Base-by-base conservation (phyloP, 306 rosid species). In the Dalbergia cultrata region DNA sequence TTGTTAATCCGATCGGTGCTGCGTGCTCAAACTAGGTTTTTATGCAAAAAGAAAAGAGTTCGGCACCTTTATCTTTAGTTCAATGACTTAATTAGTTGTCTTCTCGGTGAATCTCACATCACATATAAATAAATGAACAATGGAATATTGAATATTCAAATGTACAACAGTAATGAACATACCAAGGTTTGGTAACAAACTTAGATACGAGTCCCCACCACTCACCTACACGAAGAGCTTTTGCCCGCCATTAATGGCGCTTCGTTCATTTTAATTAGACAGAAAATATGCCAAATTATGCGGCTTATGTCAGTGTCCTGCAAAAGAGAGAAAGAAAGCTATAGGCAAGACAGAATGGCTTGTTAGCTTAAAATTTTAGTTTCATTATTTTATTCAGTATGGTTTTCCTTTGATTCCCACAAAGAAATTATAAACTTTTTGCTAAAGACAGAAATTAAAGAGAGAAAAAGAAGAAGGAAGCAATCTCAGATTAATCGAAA, bases 161-260 rank as follows among this genome's bases (percentile, higher is more conserved):
- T 41, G 14, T 69, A 22, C 41, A 68, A 4, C 8, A 9, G 47
- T 50, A 53, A 82, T 76, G 49, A 76, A 17, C 5, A 19, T 3
- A 70, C 10, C 70, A 43, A 62, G 75, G 79, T 73, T 78, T 73
- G 86, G 77, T 67, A 73, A 78, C 80, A 74, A 78, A 78, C 83
- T 58, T 67, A 22, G 80, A 83, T 78, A 16, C 80, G 77, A 73
- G 72, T 57, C 77, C 86, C 86, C 70, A 83, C 86, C 86, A 58
- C 80, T 72, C 81, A 78, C 72, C 83, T n/a, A 70, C 82, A 83
- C 37, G 14, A 49, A 52, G 60, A 26, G 4, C 69, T 79, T 74
- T 50, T 79, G 81, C 73, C 83, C 84, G 77, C 84, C 84, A 83
- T 78, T 83, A 47, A 69, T 73, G 77, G 72, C 52, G 31, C 67